Evolutionary conservation across 768 basidiomycete species (phyloP), one percentile per base, ranked within the genome.

Genomic region (Ramaria rubella): DNA sequence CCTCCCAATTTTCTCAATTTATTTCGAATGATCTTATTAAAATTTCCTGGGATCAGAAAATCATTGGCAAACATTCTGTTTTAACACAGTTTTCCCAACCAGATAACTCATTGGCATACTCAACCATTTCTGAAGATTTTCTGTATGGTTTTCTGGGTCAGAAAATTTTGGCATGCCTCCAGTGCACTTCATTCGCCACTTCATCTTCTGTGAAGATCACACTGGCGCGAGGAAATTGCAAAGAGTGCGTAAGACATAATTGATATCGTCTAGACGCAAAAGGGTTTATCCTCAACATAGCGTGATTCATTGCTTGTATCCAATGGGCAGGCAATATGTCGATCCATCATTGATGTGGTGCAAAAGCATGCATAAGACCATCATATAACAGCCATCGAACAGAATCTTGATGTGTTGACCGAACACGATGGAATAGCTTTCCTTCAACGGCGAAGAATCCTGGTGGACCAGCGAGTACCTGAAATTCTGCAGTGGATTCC

Each of bases 381-480:
- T 72, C 69, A 52, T 70, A 69, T 4, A 73, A 49, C 6, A 73
- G 57, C 72, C 72, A 73, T 2, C 62, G 61, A 4, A 72, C 58
- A 1, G 68, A 71, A 40, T 63, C 59, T 0, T 59, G 11, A 43
- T 69, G 68, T 11, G 51, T 59, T 1, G 69, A 64, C 3, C 67
- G 64, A 5, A 73, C 51, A 1, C 67, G 64, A 56, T 73, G 72
- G 43, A 72, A 73, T 1, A 72, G 50, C n/a, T 62, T 61, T 0
- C 72, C 71, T 51, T 68, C 61, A 23, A 73, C 64, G 1, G 68
- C 59, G 23, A 72, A n/a, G 29, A 62, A 62, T 1, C 58, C 58
- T 9, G 52, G 49, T 1, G 48, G 34, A 19, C 62, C 60, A 14
- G 34, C 63, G 63, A 43, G 12, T 3, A 55, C 33, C 0, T 66